Evolutionary conservation across 768 basidiomycete genomes (phyloP).

Genomic region (Nidularia pulvinata): DNA sequence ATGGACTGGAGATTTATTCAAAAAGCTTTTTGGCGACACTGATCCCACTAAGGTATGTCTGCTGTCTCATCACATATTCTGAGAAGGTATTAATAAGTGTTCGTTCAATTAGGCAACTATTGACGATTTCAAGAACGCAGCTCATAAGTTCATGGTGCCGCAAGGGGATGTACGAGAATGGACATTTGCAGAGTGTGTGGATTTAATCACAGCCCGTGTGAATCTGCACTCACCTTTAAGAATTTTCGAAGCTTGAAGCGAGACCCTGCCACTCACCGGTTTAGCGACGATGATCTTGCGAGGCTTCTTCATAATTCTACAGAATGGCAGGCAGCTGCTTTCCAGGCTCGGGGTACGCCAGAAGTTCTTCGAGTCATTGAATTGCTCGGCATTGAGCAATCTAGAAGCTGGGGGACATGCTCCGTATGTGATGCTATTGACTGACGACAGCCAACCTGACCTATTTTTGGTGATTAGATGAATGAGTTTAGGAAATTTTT

Average conservation of each 20-base stretch:
- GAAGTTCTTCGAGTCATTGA: constrained; percentile 67
- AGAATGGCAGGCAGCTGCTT: constrained; percentile 57
- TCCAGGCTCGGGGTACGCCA: constrained; percentile 70
- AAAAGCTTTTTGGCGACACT: constrained; percentile 33
- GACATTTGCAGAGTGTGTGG: constrained; percentile 51
- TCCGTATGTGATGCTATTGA: constrained; percentile 40
- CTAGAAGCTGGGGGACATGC: constrained; percentile 70
- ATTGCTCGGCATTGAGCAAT: constrained; percentile 66
- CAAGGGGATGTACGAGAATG: constrained; percentile 40
- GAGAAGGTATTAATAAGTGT: too few relatives aligned
- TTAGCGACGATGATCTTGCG: constrained; percentile 65
- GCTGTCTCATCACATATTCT: not conserved
- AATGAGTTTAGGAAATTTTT: constrained; percentile 77
- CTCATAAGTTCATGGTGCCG: constrained; percentile 22
- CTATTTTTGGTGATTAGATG: constrained; percentile 29
- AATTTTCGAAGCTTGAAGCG: constrained; percentile 41
- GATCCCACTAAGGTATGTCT: constrained; percentile 35
- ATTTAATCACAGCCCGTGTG: not conserved
- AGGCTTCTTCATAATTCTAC: constrained; percentile 63
- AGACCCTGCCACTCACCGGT: constrained; percentile 43
- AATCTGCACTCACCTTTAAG: not conserved
- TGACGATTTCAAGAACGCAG: constrained; percentile 34
- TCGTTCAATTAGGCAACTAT: constrained; percentile 23
- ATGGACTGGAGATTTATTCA: constrained; percentile 55
- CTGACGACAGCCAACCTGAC: constrained; percentile 1